These are phyloP conservation scores for Rutstroemia sp. DNA, from an alignment of 2,329 filamentous ascomycete species.

Conservation along the genomic window DNA sequence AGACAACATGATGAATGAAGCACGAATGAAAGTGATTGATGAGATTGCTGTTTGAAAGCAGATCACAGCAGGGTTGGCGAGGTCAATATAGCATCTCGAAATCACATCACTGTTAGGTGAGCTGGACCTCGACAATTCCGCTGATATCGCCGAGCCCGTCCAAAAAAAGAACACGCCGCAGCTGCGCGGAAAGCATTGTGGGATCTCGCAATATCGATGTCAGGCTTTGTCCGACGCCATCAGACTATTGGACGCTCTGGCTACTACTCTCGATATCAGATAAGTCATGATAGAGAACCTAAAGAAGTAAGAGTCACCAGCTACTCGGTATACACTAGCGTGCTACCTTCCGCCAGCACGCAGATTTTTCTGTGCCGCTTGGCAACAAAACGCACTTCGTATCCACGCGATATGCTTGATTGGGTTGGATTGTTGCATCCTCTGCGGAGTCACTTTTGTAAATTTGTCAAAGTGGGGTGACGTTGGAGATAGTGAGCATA, in stretches of 20 bases:
- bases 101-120: neutral
- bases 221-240: neutral
- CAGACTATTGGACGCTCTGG: neutral
- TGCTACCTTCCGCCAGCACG: neutral
- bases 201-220: neutral
- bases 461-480: neutral
- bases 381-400: neutral
- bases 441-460: neutral
- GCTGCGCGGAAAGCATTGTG: neutral
- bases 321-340: neutral
- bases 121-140: neutral
- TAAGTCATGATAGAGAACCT: neutral
- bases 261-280: neutral
- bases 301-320: conserved; percentile 1
- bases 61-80: neutral
- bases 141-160: neutral
- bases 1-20: conserved; percentile 7
- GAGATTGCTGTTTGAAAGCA: neutral
- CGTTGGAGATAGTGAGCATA: neutral
- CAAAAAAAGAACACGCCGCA: conserved; percentile 8
- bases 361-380: neutral
- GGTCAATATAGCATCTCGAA: conserved; percentile 1
- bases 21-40: neutral
- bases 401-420: neutral
- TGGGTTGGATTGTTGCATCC: neutral